phyloP scores from a whole-genome alignment of 257 asterid genomes.

The Nyctanthes arbortristis region DNA sequence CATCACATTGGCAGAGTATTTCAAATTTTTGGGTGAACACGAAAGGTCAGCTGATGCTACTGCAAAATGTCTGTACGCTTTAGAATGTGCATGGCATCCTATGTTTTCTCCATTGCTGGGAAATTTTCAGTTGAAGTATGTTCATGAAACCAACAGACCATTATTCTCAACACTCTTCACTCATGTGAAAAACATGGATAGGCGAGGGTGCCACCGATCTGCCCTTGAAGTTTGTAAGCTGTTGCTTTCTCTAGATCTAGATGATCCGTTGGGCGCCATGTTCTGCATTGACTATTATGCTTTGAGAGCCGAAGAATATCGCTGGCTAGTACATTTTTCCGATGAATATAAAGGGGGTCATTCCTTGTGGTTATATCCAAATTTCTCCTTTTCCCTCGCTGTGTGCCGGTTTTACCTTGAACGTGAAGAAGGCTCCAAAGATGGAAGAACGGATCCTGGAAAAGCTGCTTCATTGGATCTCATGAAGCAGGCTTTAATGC shows the following conservation, averaged over 20 bases:
- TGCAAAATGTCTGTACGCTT: slow-evolving; percentile 76
- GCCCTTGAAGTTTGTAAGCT: slow-evolving; percentile 93
- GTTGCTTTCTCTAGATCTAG: slow-evolving; percentile 80
- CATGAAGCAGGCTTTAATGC: slow-evolving; percentile 95
- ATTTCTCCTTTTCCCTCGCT: slow-evolving; percentile 81
- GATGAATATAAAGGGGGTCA: slow-evolving; percentile 70
- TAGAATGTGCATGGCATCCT: slow-evolving; percentile 97
- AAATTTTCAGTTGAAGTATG: slow-evolving; percentile 65
- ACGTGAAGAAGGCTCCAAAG: slow-evolving; percentile 32
- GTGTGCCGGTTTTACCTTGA: slow-evolving; percentile 75
- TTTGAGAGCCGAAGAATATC: slow-evolving; percentile 79
- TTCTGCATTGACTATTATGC: slow-evolving; percentile 85
- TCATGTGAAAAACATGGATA: slow-evolving; percentile 92
- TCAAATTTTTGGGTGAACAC: slow-evolving; percentile 87
- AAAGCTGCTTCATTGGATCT: slow-evolving; percentile 68
- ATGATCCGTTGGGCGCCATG: slow-evolving; percentile 84
- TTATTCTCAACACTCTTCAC: slow-evolving; percentile 71
- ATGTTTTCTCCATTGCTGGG: slow-evolving; percentile 65
- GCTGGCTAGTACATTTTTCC: slow-evolving; percentile 78
- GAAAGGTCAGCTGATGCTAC: slow-evolving; percentile 88
- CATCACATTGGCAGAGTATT: slow-evolving; percentile 78
- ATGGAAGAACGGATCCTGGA: slow-evolving; percentile 26
- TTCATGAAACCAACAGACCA: slow-evolving; percentile 76
- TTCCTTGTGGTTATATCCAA: slow-evolving; percentile 91
- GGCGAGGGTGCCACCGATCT: slow-evolving; percentile 92